These are phyloP conservation scores for Clonostachys rosea DNA, from an alignment of 2,329 filamentous ascomycete genomes.

Conservation along the genomic window DNA sequence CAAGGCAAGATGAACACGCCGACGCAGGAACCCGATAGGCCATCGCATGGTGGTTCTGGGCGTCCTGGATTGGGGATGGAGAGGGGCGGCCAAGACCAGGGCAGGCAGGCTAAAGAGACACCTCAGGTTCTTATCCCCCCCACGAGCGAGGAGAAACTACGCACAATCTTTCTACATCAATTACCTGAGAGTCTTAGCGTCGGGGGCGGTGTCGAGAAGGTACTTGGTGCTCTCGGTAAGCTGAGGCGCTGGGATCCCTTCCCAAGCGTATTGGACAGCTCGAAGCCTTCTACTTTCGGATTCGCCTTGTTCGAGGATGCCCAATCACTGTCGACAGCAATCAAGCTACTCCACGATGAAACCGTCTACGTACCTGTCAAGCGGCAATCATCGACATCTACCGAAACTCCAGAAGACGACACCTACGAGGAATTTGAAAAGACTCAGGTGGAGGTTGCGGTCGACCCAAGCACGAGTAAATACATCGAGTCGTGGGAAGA, in stretches of 20 bases:
- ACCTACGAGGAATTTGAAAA: constrained; percentile 58
- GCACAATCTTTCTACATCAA: constrained; percentile 85
- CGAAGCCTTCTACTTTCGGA: constrained; percentile 82
- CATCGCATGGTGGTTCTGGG: constrained; percentile 22
- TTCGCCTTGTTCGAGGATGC: constrained; percentile 95
- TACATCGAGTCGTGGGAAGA: constrained; percentile 82
- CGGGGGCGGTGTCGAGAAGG: constrained; percentile 73
- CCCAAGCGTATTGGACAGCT: constrained; percentile 53
- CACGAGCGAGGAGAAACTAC: constrained; percentile 83
- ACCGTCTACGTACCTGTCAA: constrained; percentile 79
- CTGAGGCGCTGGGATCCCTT: constrained; percentile 82
- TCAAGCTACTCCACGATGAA: constrained; percentile 79
- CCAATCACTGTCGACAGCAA: constrained; percentile 79
- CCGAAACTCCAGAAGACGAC: constrained; percentile 34
- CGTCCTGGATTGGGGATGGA: constrained; percentile 54
- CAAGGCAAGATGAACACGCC: constrained; percentile 54
- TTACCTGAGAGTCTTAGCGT: constrained; percentile 75
- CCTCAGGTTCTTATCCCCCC: constrained; percentile 74
- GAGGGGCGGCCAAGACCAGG: constrained; percentile 57
- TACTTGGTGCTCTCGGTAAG: constrained; percentile 72
- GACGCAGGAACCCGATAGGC: constrained; percentile 36
- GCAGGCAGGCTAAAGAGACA: constrained; percentile 62
- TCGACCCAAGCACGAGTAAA: constrained; percentile 78
- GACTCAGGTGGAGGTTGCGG: constrained; percentile 63
- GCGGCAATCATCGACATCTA: constrained; percentile 55